Percentiles rank a stretch among this genome's conserved stretches.
phyloP scores from a whole-genome alignment of 164 flowering plant genomes.

The Dillenia turbinata region DNA sequence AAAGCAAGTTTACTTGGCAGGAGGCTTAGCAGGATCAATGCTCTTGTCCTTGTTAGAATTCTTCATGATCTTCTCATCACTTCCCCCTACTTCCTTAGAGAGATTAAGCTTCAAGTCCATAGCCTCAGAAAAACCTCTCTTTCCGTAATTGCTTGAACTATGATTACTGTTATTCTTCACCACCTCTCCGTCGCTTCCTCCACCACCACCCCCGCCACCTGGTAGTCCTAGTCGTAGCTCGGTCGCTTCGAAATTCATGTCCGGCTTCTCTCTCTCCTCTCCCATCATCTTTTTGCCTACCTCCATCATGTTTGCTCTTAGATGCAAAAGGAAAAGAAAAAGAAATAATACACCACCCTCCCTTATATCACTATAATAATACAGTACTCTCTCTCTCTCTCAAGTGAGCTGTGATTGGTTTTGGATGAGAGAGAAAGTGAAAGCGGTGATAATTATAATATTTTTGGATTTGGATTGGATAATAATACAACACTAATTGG shows the following conservation, averaged over 20 bases:
- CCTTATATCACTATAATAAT: too few species aligned
- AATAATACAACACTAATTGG: too few species aligned
- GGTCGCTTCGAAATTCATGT: conserved; percentile 46
- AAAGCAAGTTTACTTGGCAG: conserved; percentile 42
- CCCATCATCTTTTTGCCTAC: not conserved
- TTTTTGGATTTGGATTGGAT: not conserved
- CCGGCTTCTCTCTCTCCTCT: conserved; percentile 2
- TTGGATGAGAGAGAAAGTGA: not conserved
- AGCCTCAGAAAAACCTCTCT: conserved; percentile 59
- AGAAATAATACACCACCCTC: too few species aligned
- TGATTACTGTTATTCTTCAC: conserved; percentile 14
- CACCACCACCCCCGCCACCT: conserved; percentile 20
- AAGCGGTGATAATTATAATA: too few species aligned
- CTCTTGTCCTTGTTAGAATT: conserved; percentile 20
- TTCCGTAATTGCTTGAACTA: conserved; percentile 13
- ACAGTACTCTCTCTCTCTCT: too few species aligned
- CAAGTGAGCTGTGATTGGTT: too few species aligned
- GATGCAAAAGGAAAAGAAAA: too few species aligned
- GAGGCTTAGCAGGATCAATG: conserved; percentile 49
- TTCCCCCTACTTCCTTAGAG: conserved; percentile 11
- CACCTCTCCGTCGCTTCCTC: conserved; percentile 13
- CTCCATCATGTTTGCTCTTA: not conserved
- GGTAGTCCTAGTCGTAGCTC: conserved; percentile 72
- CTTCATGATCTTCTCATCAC: conserved; percentile 18
- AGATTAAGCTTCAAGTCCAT: conserved; percentile 83